Evolutionary conservation across 2,329 filamentous ascomycete species (phyloP).

Genomic region (Paecilomyces dactylethromorphus): DNA sequence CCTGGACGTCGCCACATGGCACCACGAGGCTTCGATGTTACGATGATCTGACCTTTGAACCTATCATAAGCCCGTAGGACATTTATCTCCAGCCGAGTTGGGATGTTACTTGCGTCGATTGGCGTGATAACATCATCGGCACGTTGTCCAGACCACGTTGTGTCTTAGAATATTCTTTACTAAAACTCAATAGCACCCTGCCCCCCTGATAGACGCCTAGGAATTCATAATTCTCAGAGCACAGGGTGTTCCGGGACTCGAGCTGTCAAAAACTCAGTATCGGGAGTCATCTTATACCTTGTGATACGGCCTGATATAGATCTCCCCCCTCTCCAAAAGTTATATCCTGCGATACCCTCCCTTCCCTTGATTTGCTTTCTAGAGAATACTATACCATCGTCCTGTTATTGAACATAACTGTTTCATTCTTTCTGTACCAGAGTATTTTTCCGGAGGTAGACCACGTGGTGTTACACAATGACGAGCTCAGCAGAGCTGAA

Average conservation of each 20-base stretch:
- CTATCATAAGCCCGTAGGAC: neutral
- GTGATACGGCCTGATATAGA: neutral
- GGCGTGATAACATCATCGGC: neutral
- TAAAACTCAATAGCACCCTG: neutral
- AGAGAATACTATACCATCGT: neutral
- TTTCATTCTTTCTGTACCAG: neutral
- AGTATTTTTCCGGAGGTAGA: neutral
- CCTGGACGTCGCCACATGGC: neutral
- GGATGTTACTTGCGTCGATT: neutral
- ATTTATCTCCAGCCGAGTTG: neutral
- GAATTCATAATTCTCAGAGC: neutral
- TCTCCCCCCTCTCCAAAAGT: neutral
- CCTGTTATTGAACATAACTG: neutral
- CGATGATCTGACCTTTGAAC: neutral
- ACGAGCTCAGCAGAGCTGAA: neutral
- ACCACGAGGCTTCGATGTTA: neutral
- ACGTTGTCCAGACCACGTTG: neutral
- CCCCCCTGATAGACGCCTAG: neutral
- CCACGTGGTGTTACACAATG: neutral
- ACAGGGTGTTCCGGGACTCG: neutral
- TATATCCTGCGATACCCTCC: neutral
- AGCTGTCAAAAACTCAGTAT: neutral
- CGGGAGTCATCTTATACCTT: neutral
- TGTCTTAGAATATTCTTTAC: neutral
- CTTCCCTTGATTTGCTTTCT: neutral